Percentiles rank a stretch among this genome's conserved stretches.
Evolutionary conservation across 495 filamentous ascomycete species (phyloP).

Genomic region (Podospora pseudocomata): DNA sequence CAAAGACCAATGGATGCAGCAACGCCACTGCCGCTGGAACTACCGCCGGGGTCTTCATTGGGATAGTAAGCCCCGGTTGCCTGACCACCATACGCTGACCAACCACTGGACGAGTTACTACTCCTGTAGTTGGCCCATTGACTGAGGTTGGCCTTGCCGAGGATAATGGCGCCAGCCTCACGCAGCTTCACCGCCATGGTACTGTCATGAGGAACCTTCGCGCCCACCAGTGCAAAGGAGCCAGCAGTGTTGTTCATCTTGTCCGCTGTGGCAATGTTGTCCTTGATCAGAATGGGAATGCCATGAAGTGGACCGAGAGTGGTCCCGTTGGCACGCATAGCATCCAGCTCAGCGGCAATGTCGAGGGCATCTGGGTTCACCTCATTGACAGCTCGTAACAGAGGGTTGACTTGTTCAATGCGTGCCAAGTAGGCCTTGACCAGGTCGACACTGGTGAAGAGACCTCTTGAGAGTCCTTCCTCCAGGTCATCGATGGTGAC

Average conservation of each 20-base stretch:
- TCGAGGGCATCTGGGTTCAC: not conserved
- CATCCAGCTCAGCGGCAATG: not conserved
- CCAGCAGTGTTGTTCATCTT: conserved; percentile 37
- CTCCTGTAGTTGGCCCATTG: conserved; percentile 42
- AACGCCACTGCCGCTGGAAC: conserved; percentile 35
- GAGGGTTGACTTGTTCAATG: not conserved
- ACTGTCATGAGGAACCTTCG: conserved; percentile 40
- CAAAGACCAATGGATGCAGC: conserved; percentile 33
- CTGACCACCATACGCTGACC: conserved; percentile 28
- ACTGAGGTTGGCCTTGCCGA: conserved; percentile 41
- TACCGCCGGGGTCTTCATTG: conserved; percentile 30
- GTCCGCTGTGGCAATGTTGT: conserved; percentile 36
- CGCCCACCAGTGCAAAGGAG: conserved; percentile 50
- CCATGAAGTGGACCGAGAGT: conserved; percentile 23
- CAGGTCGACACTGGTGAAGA: not conserved
- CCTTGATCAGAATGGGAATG: conserved; percentile 37
- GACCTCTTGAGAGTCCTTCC: not conserved
- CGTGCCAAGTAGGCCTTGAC: not conserved
- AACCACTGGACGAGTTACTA: conserved; percentile 36
- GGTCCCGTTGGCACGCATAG: no score
- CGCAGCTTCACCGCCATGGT: conserved; percentile 44
- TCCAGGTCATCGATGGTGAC: not conserved
- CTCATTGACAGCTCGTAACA: not conserved
- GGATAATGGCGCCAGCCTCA: conserved; percentile 43
- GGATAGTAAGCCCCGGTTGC: conserved; percentile 36